These are phyloP conservation scores for Prinsepia uniflora DNA, from an alignment of 306 rosid species.

Conservation along the genomic window DNA sequence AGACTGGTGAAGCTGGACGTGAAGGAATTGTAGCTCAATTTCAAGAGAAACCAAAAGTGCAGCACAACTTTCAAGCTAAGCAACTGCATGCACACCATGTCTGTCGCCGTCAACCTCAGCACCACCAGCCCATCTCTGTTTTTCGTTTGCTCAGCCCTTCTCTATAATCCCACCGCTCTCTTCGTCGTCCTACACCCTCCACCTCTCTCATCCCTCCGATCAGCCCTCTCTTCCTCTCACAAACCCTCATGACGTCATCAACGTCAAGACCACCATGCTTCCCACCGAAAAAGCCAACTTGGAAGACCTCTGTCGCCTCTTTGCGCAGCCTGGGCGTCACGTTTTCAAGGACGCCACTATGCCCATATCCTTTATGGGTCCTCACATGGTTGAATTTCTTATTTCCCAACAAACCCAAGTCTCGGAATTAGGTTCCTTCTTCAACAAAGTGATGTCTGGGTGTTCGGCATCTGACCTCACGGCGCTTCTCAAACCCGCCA, in stretches of 20 bases:
- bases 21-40: constrained; percentile 55
- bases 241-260: constrained; percentile 45
- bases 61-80: constrained; percentile 53
- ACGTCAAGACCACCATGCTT: constrained; percentile 64
- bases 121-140: constrained; percentile 56
- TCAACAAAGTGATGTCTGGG: constrained; percentile 45
- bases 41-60: constrained; percentile 55
- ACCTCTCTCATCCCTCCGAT: constrained; percentile 33
- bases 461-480: constrained; percentile 52
- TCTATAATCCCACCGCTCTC: constrained; percentile 74
- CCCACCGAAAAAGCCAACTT: constrained; percentile 65
- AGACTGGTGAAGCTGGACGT: constrained; percentile 77
- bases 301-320: constrained; percentile 64
- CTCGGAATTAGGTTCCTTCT: constrained; percentile 19
- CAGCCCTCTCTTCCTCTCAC: constrained; percentile 53
- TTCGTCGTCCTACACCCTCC: constrained; percentile 49
- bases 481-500: constrained; percentile 38
- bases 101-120: constrained; percentile 81
- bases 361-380: constrained; percentile 59
- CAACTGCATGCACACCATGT: constrained; percentile 93
- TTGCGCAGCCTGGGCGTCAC: constrained; percentile 61
- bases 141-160: constrained; percentile 43
- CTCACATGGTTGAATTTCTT: constrained; percentile 47
- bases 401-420: constrained; percentile 29
- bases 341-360: constrained; percentile 75